Percentiles rank a stretch among this genome's conserved stretches.
Conservation (phyloP, 1,284 basidiomycete genomes). For the Fomitopsis pinicola region DNA sequence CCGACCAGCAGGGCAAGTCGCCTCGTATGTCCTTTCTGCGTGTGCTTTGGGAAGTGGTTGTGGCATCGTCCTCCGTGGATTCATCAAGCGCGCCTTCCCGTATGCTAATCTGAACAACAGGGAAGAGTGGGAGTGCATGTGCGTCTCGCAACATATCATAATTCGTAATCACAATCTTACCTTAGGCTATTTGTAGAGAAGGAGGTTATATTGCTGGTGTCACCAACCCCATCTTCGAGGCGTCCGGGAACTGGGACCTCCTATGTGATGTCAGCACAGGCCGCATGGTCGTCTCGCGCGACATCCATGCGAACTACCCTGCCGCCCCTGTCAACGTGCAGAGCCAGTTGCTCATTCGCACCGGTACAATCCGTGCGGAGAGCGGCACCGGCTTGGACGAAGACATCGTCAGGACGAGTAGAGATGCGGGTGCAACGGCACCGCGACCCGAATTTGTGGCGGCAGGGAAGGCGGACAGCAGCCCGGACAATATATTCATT, state of each 20-base stretch:
- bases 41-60: slow-evolving; percentile 91
- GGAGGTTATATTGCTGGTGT: slow-evolving; percentile 90
- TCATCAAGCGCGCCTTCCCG: slow-evolving; percentile 88
- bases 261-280: slow-evolving; percentile 87
- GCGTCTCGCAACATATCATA: slow-evolving; percentile 26
- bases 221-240: slow-evolving; percentile 93
- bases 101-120: slow-evolving; percentile 88
- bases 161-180: background rate
- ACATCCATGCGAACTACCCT: slow-evolving; percentile 64
- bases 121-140: slow-evolving; percentile 89
- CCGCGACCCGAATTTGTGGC: slow-evolving; percentile 41
- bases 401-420: slow-evolving; percentile 44
- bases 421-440: slow-evolving; percentile 22
- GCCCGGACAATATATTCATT: slow-evolving; percentile 81
- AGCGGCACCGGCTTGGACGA: slow-evolving; percentile 57
- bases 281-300: slow-evolving; percentile 81
- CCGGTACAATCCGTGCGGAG: slow-evolving; percentile 61
- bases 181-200: slow-evolving; percentile 41
- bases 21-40: slow-evolving; percentile 87
- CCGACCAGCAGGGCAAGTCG: slow-evolving; percentile 82
- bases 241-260: slow-evolving; percentile 86
- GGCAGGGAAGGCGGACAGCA: slow-evolving; percentile 50
- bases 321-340: slow-evolving; percentile 37
- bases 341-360: slow-evolving; percentile 43
- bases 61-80: slow-evolving; percentile 79